Evolutionary conservation across 1,284 basidiomycete genomes (phyloP), one percentile per base, ranked within the genome.

Genomic region (Moesziomyces parantarcticus): DNA sequence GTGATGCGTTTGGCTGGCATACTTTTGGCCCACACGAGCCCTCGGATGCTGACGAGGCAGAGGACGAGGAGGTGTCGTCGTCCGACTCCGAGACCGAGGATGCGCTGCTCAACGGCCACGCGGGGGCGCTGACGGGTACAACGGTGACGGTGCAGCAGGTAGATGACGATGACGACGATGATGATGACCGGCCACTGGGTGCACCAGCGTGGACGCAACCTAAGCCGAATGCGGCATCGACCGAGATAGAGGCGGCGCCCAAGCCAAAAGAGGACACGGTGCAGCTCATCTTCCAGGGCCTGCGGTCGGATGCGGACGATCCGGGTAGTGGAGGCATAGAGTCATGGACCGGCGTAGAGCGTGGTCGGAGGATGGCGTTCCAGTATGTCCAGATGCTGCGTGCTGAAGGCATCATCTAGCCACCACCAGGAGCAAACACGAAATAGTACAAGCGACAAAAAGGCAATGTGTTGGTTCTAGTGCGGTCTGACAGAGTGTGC

Each of bases 331-430:
- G 23, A 9, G 59, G 26, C 16, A 42, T 20, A 18, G 58, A 60
- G 4, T 66, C 66, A 11, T 75, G 72, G 72, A 54, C 51, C 0
- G 72, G 72, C 1, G 54, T 75, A 34, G 72, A 75, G 22, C 47
- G 72, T 20, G 72, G 66, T 2, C 50, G 72, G 25, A 41, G 72
- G 2, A 60, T 75, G 18, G 72, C 72, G 0, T 70, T 75, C 21
- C 58, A 63, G 58, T 75, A 75, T 32, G 72, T 75, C 13, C 72
- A 70, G 51, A 65, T 75, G 62, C 53, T 75, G 25, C 54, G 72
- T 16, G 67, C 66, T 6, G 72, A 75, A 32, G 67, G 72, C 16
- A 69, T 75, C 47, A 75, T 75, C 47, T 75, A 39, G 32, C 29
- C 41, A 25, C 21, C 25, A 51, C 18, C 16, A 6, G 18, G 14